phyloP scores from a whole-genome alignment of 805 yeast genomes.

The Peterozyma toletana region DNA sequence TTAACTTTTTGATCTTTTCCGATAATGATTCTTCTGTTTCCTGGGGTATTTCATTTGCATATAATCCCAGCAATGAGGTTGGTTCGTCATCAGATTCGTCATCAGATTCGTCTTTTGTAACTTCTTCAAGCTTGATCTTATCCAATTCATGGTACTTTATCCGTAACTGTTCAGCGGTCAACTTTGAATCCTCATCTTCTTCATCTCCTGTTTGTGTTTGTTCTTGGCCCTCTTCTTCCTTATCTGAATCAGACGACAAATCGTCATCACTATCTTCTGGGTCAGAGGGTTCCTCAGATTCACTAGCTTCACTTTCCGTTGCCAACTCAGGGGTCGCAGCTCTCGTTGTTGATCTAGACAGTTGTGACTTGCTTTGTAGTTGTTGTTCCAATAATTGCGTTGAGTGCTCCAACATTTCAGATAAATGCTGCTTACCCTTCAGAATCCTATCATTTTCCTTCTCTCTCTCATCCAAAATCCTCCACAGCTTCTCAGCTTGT shows the following conservation, averaged over 20 bases:
- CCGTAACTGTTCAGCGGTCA: slow-evolving; percentile 48
- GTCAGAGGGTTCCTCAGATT: slow-evolving; percentile 13
- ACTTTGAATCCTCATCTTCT: slow-evolving; percentile 35
- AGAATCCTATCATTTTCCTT: slow-evolving; percentile 73
- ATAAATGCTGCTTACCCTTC: slow-evolving; percentile 80
- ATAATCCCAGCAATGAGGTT: not conserved
- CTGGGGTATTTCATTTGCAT: not conserved
- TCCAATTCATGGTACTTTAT: slow-evolving; percentile 44
- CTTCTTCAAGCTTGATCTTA: slow-evolving; percentile 2
- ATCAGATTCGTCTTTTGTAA: slow-evolving; percentile 7
- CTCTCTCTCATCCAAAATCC: slow-evolving; percentile 66
- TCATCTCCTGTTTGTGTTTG: slow-evolving; percentile 15
- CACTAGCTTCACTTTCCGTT: slow-evolving; percentile 11
- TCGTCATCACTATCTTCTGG: slow-evolving; percentile 13
- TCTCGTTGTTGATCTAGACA: slow-evolving; percentile 12
- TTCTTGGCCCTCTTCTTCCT: slow-evolving; percentile 12
- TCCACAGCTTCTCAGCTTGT: slow-evolving; percentile 77
- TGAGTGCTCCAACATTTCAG: slow-evolving; percentile 85
- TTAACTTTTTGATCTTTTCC: not conserved
- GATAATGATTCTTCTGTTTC: not conserved
- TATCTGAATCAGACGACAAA: slow-evolving; percentile 17
- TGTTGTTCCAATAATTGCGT: slow-evolving; percentile 88
- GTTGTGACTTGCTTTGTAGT: slow-evolving; percentile 32
- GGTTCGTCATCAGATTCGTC: slow-evolving; percentile 14
- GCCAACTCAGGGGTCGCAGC: slow-evolving; percentile 17